Conservation (phyloP, 2,329 filamentous ascomycete species). For the Ophiocordyceps sinensis region DNA sequence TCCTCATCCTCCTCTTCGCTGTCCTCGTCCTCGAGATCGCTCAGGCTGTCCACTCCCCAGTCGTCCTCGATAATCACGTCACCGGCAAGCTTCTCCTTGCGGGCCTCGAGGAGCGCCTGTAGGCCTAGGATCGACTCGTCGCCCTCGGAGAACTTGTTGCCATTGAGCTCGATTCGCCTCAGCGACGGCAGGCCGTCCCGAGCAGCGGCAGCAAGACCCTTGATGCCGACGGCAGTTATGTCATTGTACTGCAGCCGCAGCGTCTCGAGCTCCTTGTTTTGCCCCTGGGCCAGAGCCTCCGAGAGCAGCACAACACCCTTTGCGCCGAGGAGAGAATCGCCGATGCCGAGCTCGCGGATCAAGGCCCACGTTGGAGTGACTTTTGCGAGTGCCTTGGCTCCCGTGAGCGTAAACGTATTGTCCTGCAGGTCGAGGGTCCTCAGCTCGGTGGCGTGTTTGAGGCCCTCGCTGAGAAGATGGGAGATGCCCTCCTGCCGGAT, state of each 20-base stretch:
- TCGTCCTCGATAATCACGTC: conserved; percentile 58
- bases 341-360: conserved; percentile 72
- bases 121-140: conserved; percentile 57
- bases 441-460: conserved; percentile 55
- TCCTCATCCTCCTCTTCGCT: conserved; percentile 56
- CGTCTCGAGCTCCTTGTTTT: conserved; percentile 66
- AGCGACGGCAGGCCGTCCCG: conserved; percentile 57
- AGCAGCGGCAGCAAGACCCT: conserved; percentile 54
- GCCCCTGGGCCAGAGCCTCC: conserved; percentile 56
- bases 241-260: conserved; percentile 90
- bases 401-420: conserved; percentile 83
- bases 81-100: conserved; percentile 60
- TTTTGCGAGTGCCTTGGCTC: conserved; percentile 62
- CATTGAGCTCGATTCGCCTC: conserved; percentile 83
- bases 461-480: conserved; percentile 62
- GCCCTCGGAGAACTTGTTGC: conserved; percentile 86
- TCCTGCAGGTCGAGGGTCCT: conserved; percentile 83
- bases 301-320: conserved; percentile 65
- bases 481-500: conserved; percentile 89
- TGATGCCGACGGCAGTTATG: conserved; percentile 63
- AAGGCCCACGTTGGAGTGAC: conserved; percentile 61
- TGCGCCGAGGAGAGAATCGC: conserved; percentile 71
- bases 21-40: conserved; percentile 69
- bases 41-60: conserved; percentile 76
- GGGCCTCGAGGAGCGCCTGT: conserved; percentile 56